These are phyloP conservation scores for Aegle marmelos DNA, from an alignment of 345 rosid genomes.

Conservation along the genomic window DNA sequence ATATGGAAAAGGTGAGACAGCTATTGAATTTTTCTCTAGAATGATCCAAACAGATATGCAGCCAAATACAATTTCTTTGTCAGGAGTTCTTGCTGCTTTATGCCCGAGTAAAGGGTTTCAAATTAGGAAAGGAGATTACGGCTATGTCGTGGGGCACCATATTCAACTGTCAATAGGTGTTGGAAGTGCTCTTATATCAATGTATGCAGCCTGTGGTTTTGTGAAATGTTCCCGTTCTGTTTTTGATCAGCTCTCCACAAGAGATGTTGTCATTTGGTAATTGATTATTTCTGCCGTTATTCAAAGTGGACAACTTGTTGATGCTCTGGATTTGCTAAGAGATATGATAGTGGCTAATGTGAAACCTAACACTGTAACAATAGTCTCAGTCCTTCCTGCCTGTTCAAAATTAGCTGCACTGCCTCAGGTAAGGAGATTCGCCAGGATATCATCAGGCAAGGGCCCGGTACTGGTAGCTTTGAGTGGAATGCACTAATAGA, in stretches of 20 bases:
- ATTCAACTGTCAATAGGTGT: slow-evolving; percentile 22
- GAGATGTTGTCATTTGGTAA: slow-evolving; percentile 34
- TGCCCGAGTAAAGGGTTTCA: slow-evolving; percentile 24
- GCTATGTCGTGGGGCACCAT: slow-evolving; percentile 19
- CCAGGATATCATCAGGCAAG: slow-evolving; percentile 30
- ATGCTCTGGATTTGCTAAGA: slow-evolving; percentile 27
- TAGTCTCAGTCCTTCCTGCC: slow-evolving; percentile 36
- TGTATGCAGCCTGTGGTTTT: slow-evolving; percentile 29
- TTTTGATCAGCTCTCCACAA: slow-evolving; percentile 27
- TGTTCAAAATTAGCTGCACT: slow-evolving; percentile 39
- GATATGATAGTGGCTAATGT: slow-evolving; percentile 26
- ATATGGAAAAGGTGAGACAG: slow-evolving; percentile 21
- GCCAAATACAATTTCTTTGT: slow-evolving; percentile 44
- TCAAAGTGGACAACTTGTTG: slow-evolving; percentile 15
- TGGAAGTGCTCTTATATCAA: slow-evolving; percentile 33
- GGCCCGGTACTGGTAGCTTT: slow-evolving; percentile 24
- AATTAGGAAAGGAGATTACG: slow-evolving; percentile 28
- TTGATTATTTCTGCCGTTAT: slow-evolving; percentile 30
- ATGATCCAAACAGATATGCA: slow-evolving; percentile 26
- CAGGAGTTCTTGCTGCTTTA: slow-evolving; percentile 23
- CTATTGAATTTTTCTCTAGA: slow-evolving; percentile 23
- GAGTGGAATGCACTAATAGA: slow-evolving; percentile 26
- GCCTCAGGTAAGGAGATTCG: slow-evolving; percentile 41
- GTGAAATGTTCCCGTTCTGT: slow-evolving; percentile 20
- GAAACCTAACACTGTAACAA: slow-evolving; percentile 31